These are phyloP conservation scores for Dendrobium officinale DNA, from an alignment of 106 monocot species.

Conservation along the genomic window DNA sequence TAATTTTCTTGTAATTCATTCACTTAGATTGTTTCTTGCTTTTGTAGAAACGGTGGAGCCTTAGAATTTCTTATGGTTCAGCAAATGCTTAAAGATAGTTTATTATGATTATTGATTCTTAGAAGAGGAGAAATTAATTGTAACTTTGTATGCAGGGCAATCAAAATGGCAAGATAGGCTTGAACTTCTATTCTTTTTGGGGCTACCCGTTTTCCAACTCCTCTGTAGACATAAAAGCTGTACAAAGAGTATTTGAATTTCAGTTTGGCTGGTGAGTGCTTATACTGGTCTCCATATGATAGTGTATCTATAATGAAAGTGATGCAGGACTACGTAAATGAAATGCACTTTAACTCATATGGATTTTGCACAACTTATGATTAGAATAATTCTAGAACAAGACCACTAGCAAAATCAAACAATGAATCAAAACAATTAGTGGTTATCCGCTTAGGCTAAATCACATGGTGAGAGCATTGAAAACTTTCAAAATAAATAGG, in stretches of 20 bases:
- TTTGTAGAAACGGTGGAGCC: not conserved
- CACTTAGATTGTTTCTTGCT: not conserved
- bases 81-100: not conserved
- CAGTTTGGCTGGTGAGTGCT: constrained; percentile 49
- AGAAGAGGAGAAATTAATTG: not conserved
- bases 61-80: not conserved
- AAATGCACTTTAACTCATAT: too few relatives aligned
- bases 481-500: too few relatives aligned
- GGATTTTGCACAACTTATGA: too few relatives aligned
- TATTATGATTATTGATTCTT: not conserved
- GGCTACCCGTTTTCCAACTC: constrained; percentile 34
- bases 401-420: too few relatives aligned
- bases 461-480: too few relatives aligned
- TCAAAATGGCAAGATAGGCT: constrained; percentile 59
- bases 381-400: too few relatives aligned
- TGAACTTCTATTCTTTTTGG: constrained; percentile 44
- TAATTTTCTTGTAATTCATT: not conserved
- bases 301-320: not conserved
- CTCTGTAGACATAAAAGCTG: constrained; percentile 47
- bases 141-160: not conserved
- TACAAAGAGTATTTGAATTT: constrained; percentile 44
- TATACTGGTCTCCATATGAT: not conserved
- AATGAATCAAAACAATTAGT: too few relatives aligned
- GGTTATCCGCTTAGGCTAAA: too few relatives aligned
- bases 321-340: too few relatives aligned